These are phyloP conservation scores for Helotiales sp. DNA, from an alignment of 2,329 filamentous ascomycete genomes.

Conservation along the genomic window DNA sequence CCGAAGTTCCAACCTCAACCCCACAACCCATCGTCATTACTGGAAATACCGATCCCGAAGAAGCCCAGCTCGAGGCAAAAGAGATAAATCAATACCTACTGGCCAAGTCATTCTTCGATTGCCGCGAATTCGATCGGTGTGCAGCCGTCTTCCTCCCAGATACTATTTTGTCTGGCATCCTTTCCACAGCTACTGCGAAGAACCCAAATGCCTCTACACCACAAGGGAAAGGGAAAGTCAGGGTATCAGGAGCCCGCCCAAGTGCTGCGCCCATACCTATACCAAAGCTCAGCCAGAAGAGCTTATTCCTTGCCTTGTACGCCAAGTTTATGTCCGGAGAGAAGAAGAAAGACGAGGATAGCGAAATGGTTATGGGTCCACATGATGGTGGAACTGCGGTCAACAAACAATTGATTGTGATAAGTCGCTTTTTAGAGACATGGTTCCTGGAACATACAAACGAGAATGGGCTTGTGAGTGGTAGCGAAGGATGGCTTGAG, in stretches of 20 bases:
- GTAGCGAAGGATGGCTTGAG: conserved; percentile 91
- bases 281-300: conserved; percentile 80
- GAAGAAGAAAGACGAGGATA: conserved; percentile 94
- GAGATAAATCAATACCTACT: conserved; percentile 86
- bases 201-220: conserved; percentile 47
- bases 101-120: conserved; percentile 94
- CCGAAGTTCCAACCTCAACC: conserved; percentile 54
- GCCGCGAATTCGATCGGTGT: conserved; percentile 92
- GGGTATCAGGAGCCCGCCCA: conserved; percentile 30
- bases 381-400: conserved; percentile 82
- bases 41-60: conserved; percentile 68
- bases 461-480: conserved; percentile 61
- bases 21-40: conserved; percentile 57
- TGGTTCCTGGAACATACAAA: conserved; percentile 75
- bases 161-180: conserved; percentile 70
- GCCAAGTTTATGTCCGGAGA: conserved; percentile 92
- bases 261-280: conserved; percentile 42
- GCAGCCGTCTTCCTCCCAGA: conserved; percentile 87
- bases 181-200: conserved; percentile 52
- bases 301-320: conserved; percentile 88
- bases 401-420: conserved; percentile 82
- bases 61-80: conserved; percentile 75
- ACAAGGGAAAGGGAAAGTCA: conserved; percentile 68
- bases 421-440: conserved; percentile 76
- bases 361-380: conserved; percentile 95